Evolutionary conservation across 139 green algal species (phyloP), one percentile per base, ranked within the genome.

Genomic region (Deuterostichococcus epilithicus): DNA sequence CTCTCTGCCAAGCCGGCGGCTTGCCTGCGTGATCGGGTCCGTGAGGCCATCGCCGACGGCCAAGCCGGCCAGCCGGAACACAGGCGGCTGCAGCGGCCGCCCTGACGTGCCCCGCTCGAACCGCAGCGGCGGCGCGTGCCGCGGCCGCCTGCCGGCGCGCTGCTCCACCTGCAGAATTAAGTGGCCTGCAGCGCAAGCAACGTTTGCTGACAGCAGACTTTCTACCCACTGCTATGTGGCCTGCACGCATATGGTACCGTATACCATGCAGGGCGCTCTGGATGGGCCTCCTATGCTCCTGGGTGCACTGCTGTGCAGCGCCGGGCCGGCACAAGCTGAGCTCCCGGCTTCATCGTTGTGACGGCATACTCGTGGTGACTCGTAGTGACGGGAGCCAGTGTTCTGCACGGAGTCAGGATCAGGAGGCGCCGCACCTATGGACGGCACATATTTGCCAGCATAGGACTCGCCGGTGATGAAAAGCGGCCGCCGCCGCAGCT

Each of bases 31-130:
- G 1, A 76, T 65, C 6, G 96, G 94, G 34, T 94, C 71, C 0
- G 95, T 98, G 38, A 98, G 80, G 23, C 95, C 95, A 81, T 99
- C 97, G 75, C 95, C 94, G 63, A 98, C 93, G 25, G 91, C 91
- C 32, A 97, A 74, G 2, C 87, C 84, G 76, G 88, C 79, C 52
- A 94, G 71, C 28, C 87, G 81, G 79, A 94, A 87, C 2, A 70
- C 35, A 28, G 80, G 83, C 34, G 70, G 36, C 6, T 68, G 60
- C 33, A 52, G 44, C 30, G 70, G 77, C 15, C 47, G 63, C 6
- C 44, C 36, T 67, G 75, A 45, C 39, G 86, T n/a, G 38, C 15
- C 25, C 47, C 78, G 33, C 22, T 37, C 60, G 34, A 58, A 58
- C 34, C 30, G 5, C n/a, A 74, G 28, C 4, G n/a, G 32, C 26